Evolutionary conservation across 2,329 filamentous ascomycete species (phyloP), one percentile per base, ranked within the genome.

Genomic region (Kalmusia sp.): DNA sequence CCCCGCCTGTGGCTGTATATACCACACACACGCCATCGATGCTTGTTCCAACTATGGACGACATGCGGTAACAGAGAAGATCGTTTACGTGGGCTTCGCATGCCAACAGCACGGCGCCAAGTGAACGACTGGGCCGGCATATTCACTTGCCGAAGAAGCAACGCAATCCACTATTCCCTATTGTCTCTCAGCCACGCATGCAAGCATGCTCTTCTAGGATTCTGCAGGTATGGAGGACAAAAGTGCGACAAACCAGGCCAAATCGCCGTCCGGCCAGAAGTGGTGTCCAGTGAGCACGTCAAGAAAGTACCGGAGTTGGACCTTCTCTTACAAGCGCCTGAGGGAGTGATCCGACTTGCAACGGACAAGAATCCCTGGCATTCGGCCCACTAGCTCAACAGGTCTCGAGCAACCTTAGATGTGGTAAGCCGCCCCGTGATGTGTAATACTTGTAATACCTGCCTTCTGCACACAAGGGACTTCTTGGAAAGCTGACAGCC

Each of bases 1-100:
- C 45, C 64, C 72, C 3, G 69, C 67, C n/a, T 75, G 72, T 44
- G 71, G 71, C 21, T 75, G 71, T 55, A 61, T 64, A 21, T 75
- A 74, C 49, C 65, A 73, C 46, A 59, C 67, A 9, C 71, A 75
- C 50, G 65, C 67, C 3, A 64, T 74, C n/a, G 71, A 75, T 39
- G 62, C 64, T 17, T 75, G 72, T 46, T 58, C 68, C 4, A 67
- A 60, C 27, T 66, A 65, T 49, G 70, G 70, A 41, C 65, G 65
- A 9, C 70, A 73, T 55, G 19, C 57, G 4, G 66, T 71, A 6
- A 59, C 62, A 9, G 69, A 73, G 34, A 68, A 62, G 35, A 38
- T 70, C 21, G 54, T 73, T 28, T 67, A 67, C 49, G 70, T 73
- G 15, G 70, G 70, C 6, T 63, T 64, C 5, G 55, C 62, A 12